A percentile compares a stretch with the other conserved stretches of the same genome.
phyloP scores from a whole-genome alignment of 2,329 filamentous ascomycete genomes.

The Trichoderma breve region DNA sequence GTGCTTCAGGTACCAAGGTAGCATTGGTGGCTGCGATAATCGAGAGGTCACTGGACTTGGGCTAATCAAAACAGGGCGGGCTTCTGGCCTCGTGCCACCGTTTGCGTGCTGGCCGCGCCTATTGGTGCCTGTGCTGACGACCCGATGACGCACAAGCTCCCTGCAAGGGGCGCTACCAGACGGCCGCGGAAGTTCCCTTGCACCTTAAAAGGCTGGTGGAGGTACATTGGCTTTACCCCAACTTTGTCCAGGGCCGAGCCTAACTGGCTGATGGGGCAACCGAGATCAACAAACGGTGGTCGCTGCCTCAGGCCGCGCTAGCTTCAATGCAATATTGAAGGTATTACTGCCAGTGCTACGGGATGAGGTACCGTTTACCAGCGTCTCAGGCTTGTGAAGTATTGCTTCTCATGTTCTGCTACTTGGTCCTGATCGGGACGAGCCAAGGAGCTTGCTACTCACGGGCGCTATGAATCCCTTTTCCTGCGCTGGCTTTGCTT shows the following conservation, averaged over 20 bases:
- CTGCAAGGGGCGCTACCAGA: constrained; percentile 16
- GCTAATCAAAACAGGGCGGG: constrained; percentile 3
- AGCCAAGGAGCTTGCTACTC: background rate
- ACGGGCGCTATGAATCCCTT: background rate
- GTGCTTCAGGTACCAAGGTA: background rate
- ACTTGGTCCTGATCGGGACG: background rate
- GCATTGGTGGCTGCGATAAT: constrained; percentile 6
- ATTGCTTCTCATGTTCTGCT: background rate
- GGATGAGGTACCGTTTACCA: background rate
- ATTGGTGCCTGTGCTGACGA: constrained; percentile 17
- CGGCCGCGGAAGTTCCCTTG: constrained; percentile 1
- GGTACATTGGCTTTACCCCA: constrained; percentile 10
- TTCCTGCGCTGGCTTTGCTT: background rate
- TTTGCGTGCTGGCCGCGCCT: constrained; percentile 14
- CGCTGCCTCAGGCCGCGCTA: constrained; percentile 12
- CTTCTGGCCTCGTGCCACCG: constrained; percentile 16
- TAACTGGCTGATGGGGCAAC: constrained; percentile 20
- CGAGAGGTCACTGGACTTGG: constrained; percentile 16
- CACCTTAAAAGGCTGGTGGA: background rate
- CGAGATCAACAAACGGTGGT: constrained; percentile 13
- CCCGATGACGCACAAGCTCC: constrained; percentile 19
- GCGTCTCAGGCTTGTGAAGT: background rate
- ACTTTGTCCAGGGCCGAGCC: constrained; percentile 6
- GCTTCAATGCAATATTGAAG: background rate
- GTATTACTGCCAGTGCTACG: background rate